Evolutionary conservation across 2,329 filamentous ascomycete genomes (phyloP), one percentile per base, ranked within the genome.

Genomic region (Aspergillus sp.): DNA sequence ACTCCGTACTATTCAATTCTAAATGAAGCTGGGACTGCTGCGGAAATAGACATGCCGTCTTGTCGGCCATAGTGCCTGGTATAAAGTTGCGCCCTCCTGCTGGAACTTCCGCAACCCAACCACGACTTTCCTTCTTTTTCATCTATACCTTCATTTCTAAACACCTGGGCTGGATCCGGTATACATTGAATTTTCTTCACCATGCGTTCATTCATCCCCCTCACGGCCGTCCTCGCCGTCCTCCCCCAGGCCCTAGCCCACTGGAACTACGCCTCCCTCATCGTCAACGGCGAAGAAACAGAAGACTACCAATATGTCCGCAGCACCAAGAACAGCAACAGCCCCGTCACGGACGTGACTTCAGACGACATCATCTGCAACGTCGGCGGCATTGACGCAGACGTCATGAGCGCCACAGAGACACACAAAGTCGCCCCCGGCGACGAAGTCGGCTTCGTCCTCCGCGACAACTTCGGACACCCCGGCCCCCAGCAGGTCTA

Each of bases 261-360:
- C 37, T 57, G 50, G 40, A 57, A 57, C 49, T 52, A 47, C 35
- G 55, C 50, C n/a, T 43, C 55, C 4, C 40, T 57, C 40, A 52
- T 57, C 23, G 48, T 57, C 21, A 52, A 57, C 41, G 55, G 44
- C 21, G 55, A 57, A 46, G 41, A 46, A 7, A 57, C 55, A 40
- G 55, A 50, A 8, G 40, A 49, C 4, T 57, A 57, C 23, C 12
- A 57, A 47, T 57, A 52, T 14, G 55, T 57, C 23, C 55, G 55
- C 40, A 27, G 48, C 27, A 57, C 55, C 40, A 57, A 50, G 48
- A 57, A 57, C 41, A 33, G 48, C 55, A 57, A 57, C 49, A 41
- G 41, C 33, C 55, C 55, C 15, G 37, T 57, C 21, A 43, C 31
- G 2, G 48, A 57, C 17, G 23, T 50, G 17, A 52, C 55, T n/a